phyloP scores from a whole-genome alignment of 202 grass and related monocot species.

The Cymbopogon flexuosus region DNA sequence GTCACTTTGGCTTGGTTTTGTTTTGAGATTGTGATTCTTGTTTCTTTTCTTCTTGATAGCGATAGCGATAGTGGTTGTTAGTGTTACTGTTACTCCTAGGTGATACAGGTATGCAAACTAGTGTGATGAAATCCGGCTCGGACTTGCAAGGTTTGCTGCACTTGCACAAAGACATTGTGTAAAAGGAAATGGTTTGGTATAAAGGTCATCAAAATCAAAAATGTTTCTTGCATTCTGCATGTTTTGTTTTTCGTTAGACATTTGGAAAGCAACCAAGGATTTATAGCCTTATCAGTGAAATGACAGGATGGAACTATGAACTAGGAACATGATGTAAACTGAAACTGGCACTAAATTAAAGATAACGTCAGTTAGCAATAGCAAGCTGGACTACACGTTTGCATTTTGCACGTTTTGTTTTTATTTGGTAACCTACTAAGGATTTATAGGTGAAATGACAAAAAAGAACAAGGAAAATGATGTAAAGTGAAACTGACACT shows the following conservation, averaged over 20 bases:
- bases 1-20: conserved; percentile 37
- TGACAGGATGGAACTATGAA: background rate
- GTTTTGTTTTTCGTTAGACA: background rate
- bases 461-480: too few species aligned
- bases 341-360: background rate
- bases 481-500: too few species aligned
- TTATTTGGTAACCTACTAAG: too few species aligned
- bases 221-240: background rate
- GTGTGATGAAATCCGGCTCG: conserved; percentile 22
- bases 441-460: too few species aligned
- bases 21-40: conserved; percentile 11
- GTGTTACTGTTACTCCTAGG: conserved; percentile 10
- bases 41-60: conserved; percentile 34
- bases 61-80: background rate
- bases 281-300: background rate
- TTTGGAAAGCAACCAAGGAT: background rate
- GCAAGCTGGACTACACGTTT: background rate
- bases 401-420: too few species aligned
- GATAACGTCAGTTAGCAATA: background rate
- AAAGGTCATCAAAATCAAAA: background rate
- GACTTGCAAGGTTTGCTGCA: conserved; percentile 34
- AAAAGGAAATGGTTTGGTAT: conserved; percentile 3
- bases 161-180: conserved; percentile 6
- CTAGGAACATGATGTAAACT: conserved; percentile 1
- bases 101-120: conserved; percentile 24